Evolutionary conservation across 2,329 filamentous ascomycete species (phyloP).

Genomic region (Beauveria sp.): DNA sequence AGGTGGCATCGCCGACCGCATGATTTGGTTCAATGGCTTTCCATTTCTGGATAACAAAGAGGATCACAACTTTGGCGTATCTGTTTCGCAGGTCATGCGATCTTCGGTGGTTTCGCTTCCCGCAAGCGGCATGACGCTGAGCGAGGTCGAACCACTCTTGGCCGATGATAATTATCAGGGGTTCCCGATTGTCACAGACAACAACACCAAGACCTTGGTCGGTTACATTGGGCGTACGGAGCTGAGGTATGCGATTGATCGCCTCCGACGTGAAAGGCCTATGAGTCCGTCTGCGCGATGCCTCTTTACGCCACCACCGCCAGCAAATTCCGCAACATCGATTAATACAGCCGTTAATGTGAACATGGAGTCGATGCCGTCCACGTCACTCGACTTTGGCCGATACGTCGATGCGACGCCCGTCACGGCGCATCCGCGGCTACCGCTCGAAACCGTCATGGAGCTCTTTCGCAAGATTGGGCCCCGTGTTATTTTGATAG

Average conservation of each 20-base stretch:
- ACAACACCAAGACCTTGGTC: conserved; percentile 61
- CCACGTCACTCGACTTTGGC: conserved; percentile 66
- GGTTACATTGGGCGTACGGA: conserved; percentile 93
- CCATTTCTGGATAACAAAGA: conserved; percentile 97
- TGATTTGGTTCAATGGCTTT: conserved; percentile 98
- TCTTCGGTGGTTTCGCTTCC: conserved; percentile 67
- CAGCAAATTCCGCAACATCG: conserved; percentile 25
- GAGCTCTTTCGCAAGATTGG: conserved; percentile 98
- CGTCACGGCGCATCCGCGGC: conserved; percentile 79
- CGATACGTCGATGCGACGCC: conserved; percentile 86
- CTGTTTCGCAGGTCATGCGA: conserved; percentile 87
- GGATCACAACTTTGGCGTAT: conserved; percentile 91
- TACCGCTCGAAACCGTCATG: conserved; percentile 95
- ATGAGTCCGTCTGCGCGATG: conserved; percentile 65
- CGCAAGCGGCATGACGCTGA: conserved; percentile 63
- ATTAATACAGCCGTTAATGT: conserved; percentile 45
- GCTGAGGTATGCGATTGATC: conserved; percentile 80
- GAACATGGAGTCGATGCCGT: conserved; percentile 46
- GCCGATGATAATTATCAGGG: conserved; percentile 78
- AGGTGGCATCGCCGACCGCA: conserved; percentile 91
- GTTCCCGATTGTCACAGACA: conserved; percentile 81
- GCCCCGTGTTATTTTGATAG: conserved; percentile 83
- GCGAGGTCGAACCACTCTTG: conserved; percentile 69
- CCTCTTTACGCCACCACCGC: conserved; percentile 53
- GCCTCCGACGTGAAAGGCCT: conserved; percentile 61